Base-by-base conservation (phyloP, 2,329 filamentous ascomycete species). In the Apiospora phragmitis region DNA sequence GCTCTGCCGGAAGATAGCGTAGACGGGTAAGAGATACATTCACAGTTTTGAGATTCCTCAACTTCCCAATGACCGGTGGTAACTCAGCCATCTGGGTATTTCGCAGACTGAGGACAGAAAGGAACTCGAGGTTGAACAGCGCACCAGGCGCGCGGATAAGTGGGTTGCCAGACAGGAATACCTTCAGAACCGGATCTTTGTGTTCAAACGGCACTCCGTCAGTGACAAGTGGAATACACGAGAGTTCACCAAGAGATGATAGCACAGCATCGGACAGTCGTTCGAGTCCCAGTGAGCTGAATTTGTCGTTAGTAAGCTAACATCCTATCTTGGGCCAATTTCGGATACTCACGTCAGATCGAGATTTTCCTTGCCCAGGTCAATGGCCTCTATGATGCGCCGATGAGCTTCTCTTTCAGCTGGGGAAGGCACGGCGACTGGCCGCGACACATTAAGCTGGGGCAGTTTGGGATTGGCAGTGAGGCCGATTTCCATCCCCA, bases 21-120 rank as follows among this genome's bases (percentile, higher is more conserved):
- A 94, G 81, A 6, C 81, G 80, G 72, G 93, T 94, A 69, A 91
- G 87, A 0, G 90, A 88, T 11, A 94, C 75, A 74, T 93, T 93
- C 49, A 94, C 85, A 68, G 89, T 85, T 68, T 83, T 81, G 4
- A 94, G 83, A 71, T 89, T 90, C 5, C 77, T 78, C 8, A 94
- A 83, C 42, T 87, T 86, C 29, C 82, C 83, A 67, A 94, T 89
- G 4, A 85, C 83, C 0, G 89, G 82, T 1, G 92, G 89, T 2
- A 94, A 80, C 75, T 91, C 87, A 0, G 81, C 81, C 18, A 94
- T 83, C 32, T 84, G 79, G 75, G 93, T 93, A 71, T 85, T 87
- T 45, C 92, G 88, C 21, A 94, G 83, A 74, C 88, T 93, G 16
- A 94, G 85, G 21, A 90, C 87, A 0, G 88, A 90, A 41, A 94